A percentile compares a stretch with the other conserved stretches of the same genome.
phyloP scores from a whole-genome alignment of 2,329 filamentous ascomycete genomes.

The Trichophaea hybrida region DNA sequence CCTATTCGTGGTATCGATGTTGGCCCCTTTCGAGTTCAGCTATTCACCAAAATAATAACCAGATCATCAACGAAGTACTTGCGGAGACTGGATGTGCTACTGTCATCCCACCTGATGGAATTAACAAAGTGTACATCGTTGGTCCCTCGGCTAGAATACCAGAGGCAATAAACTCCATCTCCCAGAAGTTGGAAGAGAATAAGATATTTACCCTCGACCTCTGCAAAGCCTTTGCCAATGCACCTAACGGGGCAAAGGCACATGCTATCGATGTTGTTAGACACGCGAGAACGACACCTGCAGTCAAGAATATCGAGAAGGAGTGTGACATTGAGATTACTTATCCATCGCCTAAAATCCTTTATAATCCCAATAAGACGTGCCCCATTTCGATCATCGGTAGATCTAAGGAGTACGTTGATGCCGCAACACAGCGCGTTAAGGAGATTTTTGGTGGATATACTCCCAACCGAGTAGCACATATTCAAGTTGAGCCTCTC shows the following conservation, averaged over 20 bases:
- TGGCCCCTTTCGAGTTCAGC: constrained; percentile 77
- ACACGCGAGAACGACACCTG: constrained; percentile 68
- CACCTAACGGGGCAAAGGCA: constrained; percentile 53
- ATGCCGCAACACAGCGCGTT: constrained; percentile 34
- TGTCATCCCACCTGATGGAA: constrained; percentile 59
- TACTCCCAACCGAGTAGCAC: constrained; percentile 55
- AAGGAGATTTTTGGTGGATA: constrained; percentile 58
- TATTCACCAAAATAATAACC: constrained; percentile 79
- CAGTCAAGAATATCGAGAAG: constrained; percentile 69
- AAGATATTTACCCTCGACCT: constrained; percentile 57
- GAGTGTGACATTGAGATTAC: constrained; percentile 23
- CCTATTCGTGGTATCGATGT: constrained; percentile 9
- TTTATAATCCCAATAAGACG: constrained; percentile 21
- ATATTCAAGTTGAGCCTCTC: constrained; percentile 59
- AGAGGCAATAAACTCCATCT: constrained; percentile 21
- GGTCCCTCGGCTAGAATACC: constrained; percentile 62
- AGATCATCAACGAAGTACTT: constrained; percentile 73
- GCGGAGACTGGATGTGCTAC: constrained; percentile 81
- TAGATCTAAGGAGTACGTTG: constrained; percentile 49
- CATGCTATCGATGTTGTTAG: constrained; percentile 79
- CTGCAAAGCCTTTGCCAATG: constrained; percentile 60
- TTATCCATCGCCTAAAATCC: constrained; percentile 39
- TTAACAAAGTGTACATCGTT: constrained; percentile 71
- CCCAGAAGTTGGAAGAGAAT: background rate
- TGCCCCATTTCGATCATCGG: constrained; percentile 39